These are phyloP conservation scores for Saccharum hybrid DNA, from an alignment of 202 grass and related monocot species.

Conservation along the genomic window DNA sequence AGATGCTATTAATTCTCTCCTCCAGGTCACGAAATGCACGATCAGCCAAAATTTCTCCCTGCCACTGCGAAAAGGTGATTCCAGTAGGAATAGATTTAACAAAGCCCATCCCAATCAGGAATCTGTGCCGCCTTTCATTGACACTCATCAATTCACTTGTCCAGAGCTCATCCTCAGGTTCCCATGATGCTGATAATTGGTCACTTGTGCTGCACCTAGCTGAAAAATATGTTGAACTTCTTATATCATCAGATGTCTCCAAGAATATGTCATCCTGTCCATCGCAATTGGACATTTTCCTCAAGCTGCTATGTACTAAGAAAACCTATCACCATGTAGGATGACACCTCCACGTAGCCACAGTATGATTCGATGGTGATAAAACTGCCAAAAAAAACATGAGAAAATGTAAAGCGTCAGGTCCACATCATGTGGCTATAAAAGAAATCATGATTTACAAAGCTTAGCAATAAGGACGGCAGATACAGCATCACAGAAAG, in stretches of 20 bases:
- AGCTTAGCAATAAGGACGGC: background rate
- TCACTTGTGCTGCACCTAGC: constrained; percentile 35
- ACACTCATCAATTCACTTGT: constrained; percentile 55
- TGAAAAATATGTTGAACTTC: constrained; percentile 43
- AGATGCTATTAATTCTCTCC: constrained; percentile 45
- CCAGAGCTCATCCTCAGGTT: constrained; percentile 52
- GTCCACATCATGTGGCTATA: background rate
- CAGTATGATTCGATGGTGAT: background rate
- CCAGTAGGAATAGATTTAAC: constrained; percentile 41
- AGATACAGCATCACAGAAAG: background rate
- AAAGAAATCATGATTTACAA: background rate
- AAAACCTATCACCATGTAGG: constrained; percentile 3
- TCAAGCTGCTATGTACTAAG: background rate
- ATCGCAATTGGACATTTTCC: constrained; percentile 58
- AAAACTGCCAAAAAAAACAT: background rate
- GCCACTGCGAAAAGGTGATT: constrained; percentile 25
- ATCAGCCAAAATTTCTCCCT: constrained; percentile 13
- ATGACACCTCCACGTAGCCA: constrained; percentile 1
- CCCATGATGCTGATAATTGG: constrained; percentile 20
- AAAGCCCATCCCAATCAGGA: constrained; percentile 65
- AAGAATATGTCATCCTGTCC: constrained; percentile 54
- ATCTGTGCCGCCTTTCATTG: constrained; percentile 59
- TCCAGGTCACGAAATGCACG: constrained; percentile 32
- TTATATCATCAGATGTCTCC: constrained; percentile 57
- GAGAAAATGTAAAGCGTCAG: background rate